Percentiles rank a stretch among this genome's conserved stretches.
These are phyloP conservation scores for Trichomonascus vanleenenianus DNA, from an alignment of 805 yeast species.

Conservation along the genomic window DNA sequence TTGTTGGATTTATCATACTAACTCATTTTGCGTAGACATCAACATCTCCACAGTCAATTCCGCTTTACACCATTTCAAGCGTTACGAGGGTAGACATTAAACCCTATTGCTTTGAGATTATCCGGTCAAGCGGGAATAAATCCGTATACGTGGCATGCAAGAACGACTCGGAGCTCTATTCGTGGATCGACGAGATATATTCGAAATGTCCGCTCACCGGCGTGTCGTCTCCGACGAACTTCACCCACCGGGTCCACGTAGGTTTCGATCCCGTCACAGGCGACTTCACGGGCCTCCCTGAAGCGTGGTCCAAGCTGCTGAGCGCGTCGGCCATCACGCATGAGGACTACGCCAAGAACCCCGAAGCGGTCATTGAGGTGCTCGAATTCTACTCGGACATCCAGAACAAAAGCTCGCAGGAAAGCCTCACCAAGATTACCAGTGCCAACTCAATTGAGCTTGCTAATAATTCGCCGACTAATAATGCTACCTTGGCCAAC, in stretches of 20 bases:
- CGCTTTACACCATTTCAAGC: slow-evolving; percentile 50
- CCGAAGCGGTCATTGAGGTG: slow-evolving; percentile 89
- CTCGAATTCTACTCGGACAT: slow-evolving; percentile 58
- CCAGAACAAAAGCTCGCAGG: slow-evolving; percentile 12
- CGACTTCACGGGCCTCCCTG: slow-evolving; percentile 85
- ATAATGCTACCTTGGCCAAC: slow-evolving; percentile 3
- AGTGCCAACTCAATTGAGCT: neutral
- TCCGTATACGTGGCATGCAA: slow-evolving; percentile 70
- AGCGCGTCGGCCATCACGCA: slow-evolving; percentile 81
- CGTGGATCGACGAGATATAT: slow-evolving; percentile 84
- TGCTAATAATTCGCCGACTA: neutral
- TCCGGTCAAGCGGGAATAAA: slow-evolving; percentile 37
- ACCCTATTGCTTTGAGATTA: slow-evolving; percentile 76
- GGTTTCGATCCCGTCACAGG: slow-evolving; percentile 82
- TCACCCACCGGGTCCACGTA: slow-evolving; percentile 92
- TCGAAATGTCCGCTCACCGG: slow-evolving; percentile 33
- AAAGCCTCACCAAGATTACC: neutral
- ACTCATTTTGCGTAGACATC: slow-evolving; percentile 5
- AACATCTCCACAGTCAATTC: slow-evolving; percentile 33
- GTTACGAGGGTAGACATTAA: slow-evolving; percentile 63
- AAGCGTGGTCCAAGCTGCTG: slow-evolving; percentile 81
- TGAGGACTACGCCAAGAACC: slow-evolving; percentile 83
- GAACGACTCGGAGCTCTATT: slow-evolving; percentile 68
- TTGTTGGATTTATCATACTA: neutral
- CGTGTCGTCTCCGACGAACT: slow-evolving; percentile 89